These are phyloP conservation scores for Botrytis sinoallii DNA, from an alignment of 2,329 filamentous ascomycete species.

Conservation along the genomic window DNA sequence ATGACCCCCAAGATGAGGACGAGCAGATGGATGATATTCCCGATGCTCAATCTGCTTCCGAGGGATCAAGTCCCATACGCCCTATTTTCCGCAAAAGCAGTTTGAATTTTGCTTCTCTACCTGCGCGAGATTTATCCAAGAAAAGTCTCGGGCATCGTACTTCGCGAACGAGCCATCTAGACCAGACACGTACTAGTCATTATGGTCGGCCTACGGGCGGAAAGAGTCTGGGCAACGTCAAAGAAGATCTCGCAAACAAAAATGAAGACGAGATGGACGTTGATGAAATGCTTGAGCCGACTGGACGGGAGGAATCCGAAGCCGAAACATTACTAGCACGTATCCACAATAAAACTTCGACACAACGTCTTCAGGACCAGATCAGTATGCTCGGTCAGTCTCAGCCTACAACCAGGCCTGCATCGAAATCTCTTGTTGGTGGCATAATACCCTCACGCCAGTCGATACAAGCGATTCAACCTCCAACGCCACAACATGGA, in stretches of 20 bases:
- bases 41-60: constrained; percentile 58
- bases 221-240: constrained; percentile 60
- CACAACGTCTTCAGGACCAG: constrained; percentile 86
- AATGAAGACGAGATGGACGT: constrained; percentile 57
- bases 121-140: constrained; percentile 83
- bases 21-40: constrained; percentile 44
- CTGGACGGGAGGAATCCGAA: constrained; percentile 43
- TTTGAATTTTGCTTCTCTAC: constrained; percentile 88
- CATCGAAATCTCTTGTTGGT: constrained; percentile 37
- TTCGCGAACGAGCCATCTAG: constrained; percentile 76
- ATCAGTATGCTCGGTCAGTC: constrained; percentile 71
- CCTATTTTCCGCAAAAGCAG: constrained; percentile 86
- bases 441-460: constrained; percentile 26
- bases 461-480: constrained; percentile 25
- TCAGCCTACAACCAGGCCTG: constrained; percentile 37
- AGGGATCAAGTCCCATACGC: constrained; percentile 70
- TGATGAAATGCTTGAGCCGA: constrained; percentile 41
- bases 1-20: constrained; percentile 34
- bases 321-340: constrained; percentile 45
- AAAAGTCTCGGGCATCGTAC: constrained; percentile 74
- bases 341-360: constrained; percentile 82
- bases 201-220: constrained; percentile 71
- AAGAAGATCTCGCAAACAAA: constrained; percentile 47
- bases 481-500: constrained; percentile 21
- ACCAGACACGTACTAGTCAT: constrained; percentile 69